A percentile compares a stretch with the other conserved stretches of the same genome.
Conservation (phyloP, 2,329 filamentous ascomycete genomes). For the Phialophora expanda region DNA sequence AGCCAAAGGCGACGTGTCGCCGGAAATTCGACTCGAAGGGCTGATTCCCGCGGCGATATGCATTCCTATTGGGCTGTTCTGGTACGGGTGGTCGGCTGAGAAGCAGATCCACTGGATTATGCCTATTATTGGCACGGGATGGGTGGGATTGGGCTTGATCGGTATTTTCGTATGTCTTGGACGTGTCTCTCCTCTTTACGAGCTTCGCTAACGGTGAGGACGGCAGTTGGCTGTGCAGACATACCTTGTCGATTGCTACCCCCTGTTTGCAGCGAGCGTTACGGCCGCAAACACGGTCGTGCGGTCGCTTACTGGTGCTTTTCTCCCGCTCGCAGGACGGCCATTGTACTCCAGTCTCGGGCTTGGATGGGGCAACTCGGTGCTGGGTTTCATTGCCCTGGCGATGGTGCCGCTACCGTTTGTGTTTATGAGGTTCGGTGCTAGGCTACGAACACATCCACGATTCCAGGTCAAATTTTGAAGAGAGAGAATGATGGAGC, state of each 20-base stretch:
- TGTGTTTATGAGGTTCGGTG: slow-evolving; percentile 20
- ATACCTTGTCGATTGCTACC: slow-evolving; percentile 48
- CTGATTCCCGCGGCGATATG: slow-evolving; percentile 57
- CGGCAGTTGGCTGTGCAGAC: slow-evolving; percentile 39
- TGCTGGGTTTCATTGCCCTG: slow-evolving; percentile 50
- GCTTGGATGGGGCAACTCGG: slow-evolving; percentile 50
- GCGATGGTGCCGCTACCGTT: slow-evolving; percentile 37
- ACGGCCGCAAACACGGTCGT: slow-evolving; percentile 56
- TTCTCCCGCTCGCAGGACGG: slow-evolving; percentile 57
- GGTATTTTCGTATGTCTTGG: slow-evolving; percentile 35
- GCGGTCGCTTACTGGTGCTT: slow-evolving; percentile 53
- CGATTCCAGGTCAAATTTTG: slow-evolving; percentile 22
- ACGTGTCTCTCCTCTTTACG: neutral
- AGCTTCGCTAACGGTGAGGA: slow-evolving; percentile 17
- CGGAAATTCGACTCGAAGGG: slow-evolving; percentile 62
- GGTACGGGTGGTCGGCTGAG: slow-evolving; percentile 54
- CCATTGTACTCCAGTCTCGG: slow-evolving; percentile 46
- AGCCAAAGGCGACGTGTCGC: slow-evolving; percentile 41
- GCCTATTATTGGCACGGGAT: slow-evolving; percentile 51
- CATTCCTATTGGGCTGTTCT: slow-evolving; percentile 53
- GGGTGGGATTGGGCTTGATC: slow-evolving; percentile 48
- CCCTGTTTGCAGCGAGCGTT: slow-evolving; percentile 54
- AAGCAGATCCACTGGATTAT: slow-evolving; percentile 51
- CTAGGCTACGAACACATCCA: slow-evolving; percentile 18
- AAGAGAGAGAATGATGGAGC: neutral